Percentiles rank a stretch among this genome's conserved stretches.
These are phyloP conservation scores for Solidago caesia DNA, from an alignment of 129 eudicot genomes.

Conservation along the genomic window DNA sequence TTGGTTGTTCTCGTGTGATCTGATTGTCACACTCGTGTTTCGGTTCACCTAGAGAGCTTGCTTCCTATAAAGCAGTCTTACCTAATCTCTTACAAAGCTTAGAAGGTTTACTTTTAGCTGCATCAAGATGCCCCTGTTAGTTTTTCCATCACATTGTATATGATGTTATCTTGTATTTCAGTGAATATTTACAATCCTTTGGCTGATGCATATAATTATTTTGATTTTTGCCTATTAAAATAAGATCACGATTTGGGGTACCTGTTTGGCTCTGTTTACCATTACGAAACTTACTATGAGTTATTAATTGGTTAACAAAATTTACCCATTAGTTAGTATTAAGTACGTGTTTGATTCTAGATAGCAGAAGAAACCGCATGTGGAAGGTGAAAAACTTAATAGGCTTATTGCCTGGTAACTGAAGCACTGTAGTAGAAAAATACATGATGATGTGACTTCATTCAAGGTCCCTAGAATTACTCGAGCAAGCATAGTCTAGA, in stretches of 20 bases:
- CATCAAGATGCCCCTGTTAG: background rate
- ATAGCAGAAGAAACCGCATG: background rate
- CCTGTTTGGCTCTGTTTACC: background rate
- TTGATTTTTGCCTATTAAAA: background rate
- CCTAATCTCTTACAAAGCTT: background rate
- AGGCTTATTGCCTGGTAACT: background rate
- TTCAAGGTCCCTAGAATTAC: background rate
- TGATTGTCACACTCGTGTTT: conserved; percentile 3
- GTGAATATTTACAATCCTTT: conserved; percentile 17
- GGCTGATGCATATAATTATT: background rate
- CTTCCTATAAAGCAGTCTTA: conserved; percentile 5
- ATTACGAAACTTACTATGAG: background rate
- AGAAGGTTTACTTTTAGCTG: background rate
- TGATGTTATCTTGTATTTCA: conserved; percentile 8
- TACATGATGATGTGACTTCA: background rate
- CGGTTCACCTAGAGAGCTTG: background rate
- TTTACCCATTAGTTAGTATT: too few species aligned
- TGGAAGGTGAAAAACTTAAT: background rate
- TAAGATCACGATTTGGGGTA: conserved; percentile 17
- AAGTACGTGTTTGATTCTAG: background rate
- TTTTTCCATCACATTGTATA: background rate
- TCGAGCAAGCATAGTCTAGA: background rate
- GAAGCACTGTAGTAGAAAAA: background rate
- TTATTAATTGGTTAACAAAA: background rate
- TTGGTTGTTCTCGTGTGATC: background rate